Evolutionary conservation across 1,284 basidiomycete genomes (phyloP).

Genomic region (Fistulina hepatica): DNA sequence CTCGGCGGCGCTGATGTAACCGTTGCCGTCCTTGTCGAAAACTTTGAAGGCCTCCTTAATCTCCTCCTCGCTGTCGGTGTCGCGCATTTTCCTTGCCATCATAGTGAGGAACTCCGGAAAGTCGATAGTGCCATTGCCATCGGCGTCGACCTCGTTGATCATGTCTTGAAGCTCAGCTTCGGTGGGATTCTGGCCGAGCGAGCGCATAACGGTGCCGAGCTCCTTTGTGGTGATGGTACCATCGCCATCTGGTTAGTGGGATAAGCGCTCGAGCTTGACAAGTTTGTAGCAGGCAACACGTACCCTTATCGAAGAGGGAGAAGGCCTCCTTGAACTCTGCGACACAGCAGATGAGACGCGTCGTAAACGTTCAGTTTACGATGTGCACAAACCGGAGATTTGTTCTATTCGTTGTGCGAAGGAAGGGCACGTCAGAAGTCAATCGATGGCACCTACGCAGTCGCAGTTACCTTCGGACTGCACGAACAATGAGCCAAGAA

Average conservation of each 20-base stretch:
- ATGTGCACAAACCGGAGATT: too few species aligned
- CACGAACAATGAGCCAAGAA: too few species aligned
- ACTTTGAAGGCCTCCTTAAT: constrained; percentile 17
- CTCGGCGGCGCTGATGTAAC: constrained; percentile 68
- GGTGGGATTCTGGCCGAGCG: constrained; percentile 92
- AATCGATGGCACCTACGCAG: too few species aligned
- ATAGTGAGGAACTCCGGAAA: constrained; percentile 44
- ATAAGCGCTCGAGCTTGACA: neutral
- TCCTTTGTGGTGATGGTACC: constrained; percentile 95
- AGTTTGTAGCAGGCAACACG: constrained; percentile 17
- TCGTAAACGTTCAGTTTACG: too few species aligned
- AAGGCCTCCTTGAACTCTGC: constrained; percentile 86
- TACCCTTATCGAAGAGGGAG: constrained; percentile 88
- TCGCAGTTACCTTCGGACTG: too few species aligned
- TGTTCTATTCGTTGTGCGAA: too few species aligned
- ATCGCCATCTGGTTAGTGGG: constrained; percentile 67
- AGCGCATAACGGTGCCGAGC: constrained; percentile 96
- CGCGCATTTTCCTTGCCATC: constrained; percentile 17
- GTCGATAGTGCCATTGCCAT: constrained; percentile 85
- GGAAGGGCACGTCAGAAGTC: too few species aligned
- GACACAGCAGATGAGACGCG: too few species aligned
- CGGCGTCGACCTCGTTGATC: constrained; percentile 86
- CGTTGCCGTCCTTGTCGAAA: constrained; percentile 17
- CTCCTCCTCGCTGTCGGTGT: constrained; percentile 17
- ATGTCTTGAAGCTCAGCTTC: constrained; percentile 94